phyloP scores from a whole-genome alignment of 345 rosid species.

The Sisymbrium altissimum region DNA sequence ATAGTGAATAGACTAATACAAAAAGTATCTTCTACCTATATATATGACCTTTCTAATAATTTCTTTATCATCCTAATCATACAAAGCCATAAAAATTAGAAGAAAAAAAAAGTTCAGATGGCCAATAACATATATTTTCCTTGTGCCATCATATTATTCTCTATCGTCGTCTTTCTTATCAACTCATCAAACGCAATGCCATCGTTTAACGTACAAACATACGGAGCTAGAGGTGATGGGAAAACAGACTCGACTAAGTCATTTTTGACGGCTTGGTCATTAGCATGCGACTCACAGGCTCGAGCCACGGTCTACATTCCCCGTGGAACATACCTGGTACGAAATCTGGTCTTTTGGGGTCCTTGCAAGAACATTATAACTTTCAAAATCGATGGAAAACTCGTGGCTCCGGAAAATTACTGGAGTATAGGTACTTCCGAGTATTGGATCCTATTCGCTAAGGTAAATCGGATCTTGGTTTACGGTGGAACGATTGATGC shows the following conservation, averaged over 20 bases:
- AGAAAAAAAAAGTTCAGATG: constrained; percentile 4
- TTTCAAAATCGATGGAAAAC: constrained; percentile 46
- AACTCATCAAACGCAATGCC: constrained; percentile 27
- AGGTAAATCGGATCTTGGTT: too few relatives aligned
- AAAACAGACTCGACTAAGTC: constrained; percentile 51
- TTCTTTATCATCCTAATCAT: neutral
- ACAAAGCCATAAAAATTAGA: neutral
- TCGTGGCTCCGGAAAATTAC: constrained; percentile 43
- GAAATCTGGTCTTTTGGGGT: constrained; percentile 38
- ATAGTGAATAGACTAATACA: neutral
- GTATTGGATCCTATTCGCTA: constrained; percentile 43
- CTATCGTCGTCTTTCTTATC: neutral
- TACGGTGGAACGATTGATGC: too few relatives aligned
- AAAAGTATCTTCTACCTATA: neutral
- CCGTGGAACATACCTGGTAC: constrained; percentile 46
- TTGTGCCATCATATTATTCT: neutral
- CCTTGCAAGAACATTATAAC: constrained; percentile 41
- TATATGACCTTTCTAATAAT: constrained; percentile 3
- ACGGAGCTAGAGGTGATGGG: constrained; percentile 56
- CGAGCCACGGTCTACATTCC: constrained; percentile 54
- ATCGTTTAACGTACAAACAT: constrained; percentile 31
- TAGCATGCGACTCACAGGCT: constrained; percentile 43
- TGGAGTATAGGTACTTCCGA: constrained; percentile 35
- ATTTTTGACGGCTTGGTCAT: constrained; percentile 50
- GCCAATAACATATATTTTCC: constrained; percentile 1